Conservation (phyloP, 75 land plant genomes). For the Selaginella tamariscina region DNA sequence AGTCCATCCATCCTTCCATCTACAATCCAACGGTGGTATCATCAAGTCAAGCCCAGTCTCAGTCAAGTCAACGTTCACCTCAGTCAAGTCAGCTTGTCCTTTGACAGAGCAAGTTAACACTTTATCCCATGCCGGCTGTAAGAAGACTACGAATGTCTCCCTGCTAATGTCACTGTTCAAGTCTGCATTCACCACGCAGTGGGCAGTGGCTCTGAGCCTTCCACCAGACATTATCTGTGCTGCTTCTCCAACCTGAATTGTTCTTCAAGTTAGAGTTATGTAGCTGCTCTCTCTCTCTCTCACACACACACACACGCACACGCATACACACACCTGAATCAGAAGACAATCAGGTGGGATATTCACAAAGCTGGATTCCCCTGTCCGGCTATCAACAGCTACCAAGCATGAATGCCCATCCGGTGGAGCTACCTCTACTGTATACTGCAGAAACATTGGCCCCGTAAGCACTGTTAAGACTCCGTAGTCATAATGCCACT, state of each 20-base stretch:
- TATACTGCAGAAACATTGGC: constrained; percentile 43
- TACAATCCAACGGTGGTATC: constrained; percentile 50
- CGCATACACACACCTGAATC: no score
- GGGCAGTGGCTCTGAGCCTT: constrained; percentile 64
- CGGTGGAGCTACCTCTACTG: constrained; percentile 19
- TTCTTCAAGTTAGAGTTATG: no score
- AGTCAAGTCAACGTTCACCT: neutral
- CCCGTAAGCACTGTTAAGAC: constrained; percentile 69
- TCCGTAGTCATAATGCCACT: constrained; percentile 97
- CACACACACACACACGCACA: no score
- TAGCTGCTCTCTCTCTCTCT: no score
- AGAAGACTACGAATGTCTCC: constrained; percentile 84
- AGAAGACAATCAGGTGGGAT: constrained; percentile 54
- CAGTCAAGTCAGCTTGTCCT: no score
- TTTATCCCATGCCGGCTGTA: constrained; percentile 85
- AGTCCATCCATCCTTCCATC: constrained; percentile 75
- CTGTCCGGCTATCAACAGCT: constrained; percentile 35
- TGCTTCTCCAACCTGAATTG: constrained; percentile 99
- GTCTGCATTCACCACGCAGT: constrained; percentile 55
- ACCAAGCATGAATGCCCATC: constrained; percentile 49
- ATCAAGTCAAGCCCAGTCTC: neutral
- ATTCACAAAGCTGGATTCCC: constrained; percentile 29
- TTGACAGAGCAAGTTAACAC: constrained; percentile 14
- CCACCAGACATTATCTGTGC: constrained; percentile 79
- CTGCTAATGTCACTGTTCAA: constrained; percentile 43